phyloP scores from a whole-genome alignment of 257 asterid species.

The Solanum etuberosum region DNA sequence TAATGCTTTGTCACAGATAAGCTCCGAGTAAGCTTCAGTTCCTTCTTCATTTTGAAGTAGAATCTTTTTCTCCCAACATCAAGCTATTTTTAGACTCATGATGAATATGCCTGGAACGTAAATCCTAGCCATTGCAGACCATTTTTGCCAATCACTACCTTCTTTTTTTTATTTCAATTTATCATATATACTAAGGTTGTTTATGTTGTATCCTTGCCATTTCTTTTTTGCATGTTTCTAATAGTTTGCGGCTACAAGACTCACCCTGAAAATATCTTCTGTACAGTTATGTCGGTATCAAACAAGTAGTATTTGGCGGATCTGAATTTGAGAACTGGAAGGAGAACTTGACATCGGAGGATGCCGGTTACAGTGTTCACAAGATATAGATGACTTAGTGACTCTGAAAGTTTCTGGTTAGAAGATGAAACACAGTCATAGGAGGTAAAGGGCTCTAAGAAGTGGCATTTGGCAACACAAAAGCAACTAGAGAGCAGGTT shows the following conservation, averaged over 20 bases:
- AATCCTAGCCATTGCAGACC: background rate
- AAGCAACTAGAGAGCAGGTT: background rate
- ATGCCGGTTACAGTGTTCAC: conserved; percentile 60
- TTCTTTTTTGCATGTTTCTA: background rate
- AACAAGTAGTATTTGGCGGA: conserved; percentile 88
- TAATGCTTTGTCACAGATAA: conserved; percentile 78
- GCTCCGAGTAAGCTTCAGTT: conserved; percentile 64
- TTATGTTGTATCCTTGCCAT: background rate
- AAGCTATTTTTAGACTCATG: background rate
- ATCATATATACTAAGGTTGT: background rate
- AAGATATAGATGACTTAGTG: conserved; percentile 45
- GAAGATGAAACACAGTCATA: background rate
- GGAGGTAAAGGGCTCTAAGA: background rate
- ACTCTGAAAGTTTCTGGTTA: background rate
- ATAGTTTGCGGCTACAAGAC: background rate
- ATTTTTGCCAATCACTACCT: background rate
- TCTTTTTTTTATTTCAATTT: background rate
- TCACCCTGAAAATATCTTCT: background rate
- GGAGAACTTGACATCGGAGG: conserved; percentile 72
- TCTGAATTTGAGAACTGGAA: conserved; percentile 73
- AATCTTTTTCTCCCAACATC: background rate
- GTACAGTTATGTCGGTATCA: conserved; percentile 69
- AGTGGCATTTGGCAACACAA: background rate
- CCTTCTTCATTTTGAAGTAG: background rate
- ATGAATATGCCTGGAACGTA: background rate